Evolutionary conservation across 768 basidiomycete genomes (phyloP), one percentile per base, ranked within the genome.

Genomic region (Tulasnella sp.): DNA sequence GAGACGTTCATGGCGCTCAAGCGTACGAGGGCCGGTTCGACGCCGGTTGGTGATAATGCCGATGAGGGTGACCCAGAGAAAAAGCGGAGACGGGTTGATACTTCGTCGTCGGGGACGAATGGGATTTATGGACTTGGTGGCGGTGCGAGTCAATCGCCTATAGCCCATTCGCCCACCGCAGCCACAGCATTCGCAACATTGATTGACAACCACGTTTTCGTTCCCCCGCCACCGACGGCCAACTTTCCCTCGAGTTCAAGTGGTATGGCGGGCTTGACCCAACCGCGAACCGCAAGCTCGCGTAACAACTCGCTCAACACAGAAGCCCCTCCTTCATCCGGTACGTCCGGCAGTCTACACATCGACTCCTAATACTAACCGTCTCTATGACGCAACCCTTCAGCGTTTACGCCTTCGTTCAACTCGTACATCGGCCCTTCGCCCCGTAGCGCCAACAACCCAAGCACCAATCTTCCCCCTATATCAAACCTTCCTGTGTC

Each of bases 1-100:
- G 91, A 94, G 66, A 83, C 88, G 50, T 92, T 84, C 64, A 83
- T 88, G 61, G 63, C 75, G 4, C 80, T 89, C 62, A 92, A 83
- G 68, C 69, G 70, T 2, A 59, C 60, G 25, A 65, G 66, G 32
- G 34, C 35, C 4, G 8, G 34, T 7, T n/a, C 43, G 23, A n/a
- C 40, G 25, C 31, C 36, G 11, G 34, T 23, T 41, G 36, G 32
- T 40, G 36, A 43, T 43, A 51, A 37, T 40, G 25, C 9, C 39
- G 36, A 46, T 31, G 49, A 41, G 41, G 36, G 53, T 34, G 58
- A 48, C 42, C 14, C n/a, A 15, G 14, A 37, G 50, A 46, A 40
- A 60, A 53, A 49, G 58, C 50, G 54, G n/a, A 23, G 54, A 31
- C 17, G n/a, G 21, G 17, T 32, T 4, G 35, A 36, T 21, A 12